Base-by-base conservation (phyloP, 192 early-diverging fungal species). In the Podila epigama region DNA sequence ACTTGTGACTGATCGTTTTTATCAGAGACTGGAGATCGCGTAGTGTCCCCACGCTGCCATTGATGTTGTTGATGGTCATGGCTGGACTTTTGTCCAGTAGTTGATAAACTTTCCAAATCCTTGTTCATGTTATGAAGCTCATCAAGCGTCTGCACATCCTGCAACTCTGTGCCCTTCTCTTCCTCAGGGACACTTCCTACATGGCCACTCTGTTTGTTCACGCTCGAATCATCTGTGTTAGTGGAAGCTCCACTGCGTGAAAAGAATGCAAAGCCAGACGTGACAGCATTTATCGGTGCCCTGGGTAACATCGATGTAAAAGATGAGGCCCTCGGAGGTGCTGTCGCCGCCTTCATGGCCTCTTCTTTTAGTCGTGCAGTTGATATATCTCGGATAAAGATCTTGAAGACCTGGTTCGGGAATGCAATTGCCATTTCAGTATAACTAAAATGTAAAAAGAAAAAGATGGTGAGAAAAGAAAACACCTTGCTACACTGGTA, bases 331-430 rank as follows among this genome's bases (percentile, higher is more conserved):
- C 59, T 28, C 35, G 50, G 58, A 4, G 51, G 31, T 8, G 66
- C 40, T n/a, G 54, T 34, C 5, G 31, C 32, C 3, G 66, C 20
- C 27, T 29, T 36, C 35, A 13, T 20, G 18, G 20, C 34, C 34
- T 28, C 13, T 3, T 50, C 41, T 33, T 64, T 61, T 9, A 78
- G 54, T 13, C 55, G 60, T 22, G 58, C 59, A 11, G 73, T 64
- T 1, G 73, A 51, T n/a, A 82, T 70, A 59, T 92, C 89, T 28
- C 93, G 86, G 33, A 94, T 91, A 51, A 91, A 90, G 13, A 94
- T 86, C 48, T 89, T 89, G 27, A 89, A 50, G 3, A 94, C 82
- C 37, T 85, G 87, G 11, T 66, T 66, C 0, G 91, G 89, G 28
- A 64, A 82, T n/a, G 68, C 67, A 0, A 68, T 51, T 1, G 83